Base-by-base conservation (phyloP, 768 basidiomycete genomes). In the Agaricus subrufescens region DNA sequence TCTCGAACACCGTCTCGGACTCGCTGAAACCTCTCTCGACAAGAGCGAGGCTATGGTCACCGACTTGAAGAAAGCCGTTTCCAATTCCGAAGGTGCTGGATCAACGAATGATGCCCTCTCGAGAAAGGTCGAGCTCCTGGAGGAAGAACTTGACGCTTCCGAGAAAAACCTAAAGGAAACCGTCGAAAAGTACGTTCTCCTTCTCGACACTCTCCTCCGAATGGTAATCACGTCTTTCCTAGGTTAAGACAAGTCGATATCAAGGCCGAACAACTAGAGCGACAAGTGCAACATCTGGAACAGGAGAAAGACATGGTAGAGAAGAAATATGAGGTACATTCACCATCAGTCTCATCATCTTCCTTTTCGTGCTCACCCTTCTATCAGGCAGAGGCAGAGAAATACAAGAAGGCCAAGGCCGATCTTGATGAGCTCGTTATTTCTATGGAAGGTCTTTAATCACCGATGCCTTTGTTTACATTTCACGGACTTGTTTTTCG, bases 151-250 rank as follows among this genome's bases (percentile, higher is more conserved):
- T 3, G 97, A 98, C 66, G 81, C 83, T 38, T 88, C 96, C 9
- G 97, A 99, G 80, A 95, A 94, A 84, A 94, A 93, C 67, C 76
- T 93, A 61, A 96, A 96, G 75, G 96, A 98, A 66, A 95, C 93
- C 1, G 87, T 90, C 30, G 97, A 98, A 74, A 96, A 94, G 96
- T 97, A 67, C 65, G 91, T 83, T 37, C 34, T 23, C 44, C 27
- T 5, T 23, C 39, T 49, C 23, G 23, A 30, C 19, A 42, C 43
- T 34, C 26, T 50, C 50, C 37, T 26, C 50, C 51, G 30, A 43
- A 57, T 51, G 29, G 30, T 47, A 38, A 43, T 19, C 51, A 19
- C 39, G 4, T 11, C 61, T 50, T 6, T 30, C 25, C 38, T 49
- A 98, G 96, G 72, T 80, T 99, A 64, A 81, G 96, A 60, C 92